These are phyloP conservation scores for Hanseniaspora thailandica DNA, from an alignment of 805 yeast species.

Conservation along the genomic window DNA sequence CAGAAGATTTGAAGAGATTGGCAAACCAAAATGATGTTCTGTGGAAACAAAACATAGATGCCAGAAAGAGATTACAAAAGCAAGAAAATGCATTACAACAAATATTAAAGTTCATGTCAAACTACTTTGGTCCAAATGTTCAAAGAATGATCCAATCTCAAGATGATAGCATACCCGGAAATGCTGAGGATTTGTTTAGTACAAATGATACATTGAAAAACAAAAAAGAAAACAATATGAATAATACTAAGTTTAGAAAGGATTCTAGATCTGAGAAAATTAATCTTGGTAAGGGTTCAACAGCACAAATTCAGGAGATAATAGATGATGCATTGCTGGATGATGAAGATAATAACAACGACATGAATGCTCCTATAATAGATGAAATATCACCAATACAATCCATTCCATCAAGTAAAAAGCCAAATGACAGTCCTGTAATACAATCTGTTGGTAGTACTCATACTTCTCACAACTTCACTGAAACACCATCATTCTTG, in stretches of 20 bases:
- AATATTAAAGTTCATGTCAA: conserved; percentile 75
- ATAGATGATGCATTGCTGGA: conserved; percentile 12
- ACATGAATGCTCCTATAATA: conserved; percentile 4
- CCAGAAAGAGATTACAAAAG: conserved; percentile 72
- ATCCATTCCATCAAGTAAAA: neutral
- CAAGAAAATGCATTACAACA: conserved; percentile 84
- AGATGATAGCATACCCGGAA: neutral
- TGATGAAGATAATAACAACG: neutral
- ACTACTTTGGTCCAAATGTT: conserved; percentile 24
- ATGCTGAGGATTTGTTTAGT: neutral
- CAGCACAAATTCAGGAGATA: conserved; percentile 12
- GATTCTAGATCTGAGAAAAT: conserved; percentile 4
- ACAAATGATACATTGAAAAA: neutral
- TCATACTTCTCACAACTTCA: neutral
- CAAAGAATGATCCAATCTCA: conserved; percentile 13
- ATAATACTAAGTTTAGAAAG: neutral
- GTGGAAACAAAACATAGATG: conserved; percentile 79
- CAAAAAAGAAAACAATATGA: neutral
- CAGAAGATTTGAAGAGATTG: conserved; percentile 73
- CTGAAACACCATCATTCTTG: conserved; percentile 2
- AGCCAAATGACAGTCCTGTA: conserved; percentile 2
- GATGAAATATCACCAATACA: conserved; percentile 10
- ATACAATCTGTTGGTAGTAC: conserved; percentile 13
- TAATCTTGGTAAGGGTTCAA: conserved; percentile 5
- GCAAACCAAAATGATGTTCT: conserved; percentile 77